Conservation (phyloP, 306 rosid species). For the Cicer bijugum region DNA sequence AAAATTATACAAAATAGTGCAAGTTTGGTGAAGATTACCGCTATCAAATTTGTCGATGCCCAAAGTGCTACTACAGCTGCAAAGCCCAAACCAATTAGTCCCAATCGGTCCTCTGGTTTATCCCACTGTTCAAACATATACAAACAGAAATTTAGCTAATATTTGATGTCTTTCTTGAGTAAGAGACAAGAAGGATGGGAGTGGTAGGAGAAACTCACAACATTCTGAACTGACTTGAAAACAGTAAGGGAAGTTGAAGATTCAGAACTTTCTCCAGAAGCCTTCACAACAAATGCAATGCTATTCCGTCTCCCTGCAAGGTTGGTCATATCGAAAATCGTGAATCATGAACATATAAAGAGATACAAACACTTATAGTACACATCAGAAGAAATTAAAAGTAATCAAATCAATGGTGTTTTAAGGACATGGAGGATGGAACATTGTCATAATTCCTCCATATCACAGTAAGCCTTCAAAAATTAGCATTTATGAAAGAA, state of each 20-base stretch:
- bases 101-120: constrained; percentile 71
- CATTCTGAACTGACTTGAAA: constrained; percentile 71
- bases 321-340: constrained; percentile 19
- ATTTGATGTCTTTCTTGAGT: background rate
- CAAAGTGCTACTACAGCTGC: constrained; percentile 70
- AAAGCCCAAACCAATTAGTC: constrained; percentile 79
- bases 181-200: constrained; percentile 33
- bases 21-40: constrained; percentile 53
- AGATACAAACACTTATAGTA: background rate
- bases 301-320: constrained; percentile 55
- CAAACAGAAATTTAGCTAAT: constrained; percentile 10
- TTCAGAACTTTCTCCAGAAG: constrained; percentile 72
- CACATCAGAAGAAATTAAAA: constrained; percentile 9
- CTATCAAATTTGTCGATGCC: constrained; percentile 67
- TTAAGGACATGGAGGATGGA: constrained; percentile 7
- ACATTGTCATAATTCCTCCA: constrained; percentile 11
- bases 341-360: background rate
- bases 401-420: constrained; percentile 31
- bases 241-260: constrained; percentile 75
- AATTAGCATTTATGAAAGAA: constrained; percentile 5
- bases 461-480: constrained; percentile 29
- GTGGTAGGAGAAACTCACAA: constrained; percentile 56
- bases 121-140: constrained; percentile 65
- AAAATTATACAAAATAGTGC: constrained; percentile 3
- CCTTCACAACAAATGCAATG: constrained; percentile 58